Evolutionary conservation across 306 rosid species (phyloP), one percentile per base, ranked within the genome.

Genomic region (Echinosophora koreensis): DNA sequence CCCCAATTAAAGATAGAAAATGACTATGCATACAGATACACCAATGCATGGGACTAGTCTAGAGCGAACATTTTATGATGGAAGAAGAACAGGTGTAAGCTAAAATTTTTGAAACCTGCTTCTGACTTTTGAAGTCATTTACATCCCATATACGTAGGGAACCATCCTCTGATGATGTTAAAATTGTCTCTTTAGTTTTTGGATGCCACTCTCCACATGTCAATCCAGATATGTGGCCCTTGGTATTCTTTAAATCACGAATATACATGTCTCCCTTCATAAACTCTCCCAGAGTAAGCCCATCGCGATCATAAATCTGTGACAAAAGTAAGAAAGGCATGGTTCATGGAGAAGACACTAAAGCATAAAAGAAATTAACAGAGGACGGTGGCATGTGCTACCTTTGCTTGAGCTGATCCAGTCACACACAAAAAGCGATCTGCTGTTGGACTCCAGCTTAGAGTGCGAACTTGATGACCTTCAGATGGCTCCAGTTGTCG

Each of bases 191-290:
- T 76, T 92, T 95, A 46, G 78, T 68, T 77, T 82, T 90, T 49
- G 97, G 97, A 78, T 95, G 93, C 98, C 97, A 95, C 83, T 92
- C 91, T 59, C 98, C 98, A 52, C 95, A 89, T 34, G 98, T 95
- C 91, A 95, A 85, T 81, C 98, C 98, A 80, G 96, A 15, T 65
- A 92, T 95, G 82, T 95, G 97, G 66, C 98, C 98, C 84, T 95
- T 95, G 68, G 97, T 95, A 70, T 95, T 95, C 91, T 92, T 92
- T 10, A 95, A 83, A 80, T 92, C 97, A 80, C 97, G 98, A 72
- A 92, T 95, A 85, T 95, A 95, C 98, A 95, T 95, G 78, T 95
- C 98, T 18, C 97, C 97, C 62, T 95, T 95, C 52, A 90, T 73
- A 81, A 95, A 95, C 87, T 95, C 98, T 13, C 97, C 98, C 16